Base-by-base conservation (phyloP, 352 stramenopile species). In the Peronospora belbahrii region DNA sequence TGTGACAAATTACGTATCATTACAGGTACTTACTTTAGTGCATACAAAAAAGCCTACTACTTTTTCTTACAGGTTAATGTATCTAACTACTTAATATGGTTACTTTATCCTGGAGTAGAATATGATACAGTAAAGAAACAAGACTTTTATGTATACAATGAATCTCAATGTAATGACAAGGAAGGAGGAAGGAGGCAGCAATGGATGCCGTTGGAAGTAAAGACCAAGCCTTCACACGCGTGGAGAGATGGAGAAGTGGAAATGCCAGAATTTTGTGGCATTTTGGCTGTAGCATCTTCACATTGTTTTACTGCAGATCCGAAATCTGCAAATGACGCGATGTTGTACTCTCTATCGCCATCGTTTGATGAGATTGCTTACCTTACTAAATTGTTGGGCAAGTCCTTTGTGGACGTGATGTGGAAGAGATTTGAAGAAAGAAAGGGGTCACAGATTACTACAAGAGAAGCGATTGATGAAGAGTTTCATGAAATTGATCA, bases 71-170 rank as follows among this genome's bases (percentile, higher is more conserved):
- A n/a, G n/a, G n/a, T n/a, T n/a, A 39, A 2, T 1, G 15, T 6
- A 15, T n/a, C n/a, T 2, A 39, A 23, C 4, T 13, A 23, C 17
- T 39, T 39, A 2, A 7, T 39, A 15, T n/a, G n/a, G n/a, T 15
- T 15, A 6, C 10, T 15, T 27, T 4, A 8, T 27, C 23, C 4
- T 27, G 23, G 19, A 44, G 15, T 20, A 87, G 74, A 62, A 3
- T 77, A 78, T 33, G 57, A 82, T 10, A 28, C 50, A 38, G 62
- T 60, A 10, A 74, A 66, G 25, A 70, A 38, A 9, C 59, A 64
- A n/a, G 70, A 87, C 44, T 86, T 74, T 48, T 83, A 76, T 57
- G 74, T 89, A 37, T 60, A 68, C 44, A 74, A 74, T 27, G 58
- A 49, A 9, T 59, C 54, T 20, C 57, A 42, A 20, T 34, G 31